Base-by-base conservation (phyloP, 805 yeast genomes). In the Candida krabiensis region DNA sequence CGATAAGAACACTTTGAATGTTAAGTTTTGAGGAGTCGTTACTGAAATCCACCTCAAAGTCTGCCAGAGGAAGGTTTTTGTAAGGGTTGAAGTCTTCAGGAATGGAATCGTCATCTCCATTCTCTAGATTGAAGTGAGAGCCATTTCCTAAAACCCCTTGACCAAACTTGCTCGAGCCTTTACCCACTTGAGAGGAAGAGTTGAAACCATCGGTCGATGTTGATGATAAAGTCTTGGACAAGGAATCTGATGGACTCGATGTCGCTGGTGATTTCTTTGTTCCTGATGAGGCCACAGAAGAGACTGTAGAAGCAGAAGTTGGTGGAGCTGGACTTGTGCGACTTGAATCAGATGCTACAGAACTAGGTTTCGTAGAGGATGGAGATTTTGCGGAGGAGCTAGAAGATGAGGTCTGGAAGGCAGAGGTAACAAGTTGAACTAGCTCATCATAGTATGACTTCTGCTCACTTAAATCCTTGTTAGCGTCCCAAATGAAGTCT, bases 21-120 rank as follows among this genome's bases (percentile, higher is more conserved):
- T 22, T 33, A 17, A 46, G 22, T 19, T 37, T 43, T 16, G 35
- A 8, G 5, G 51, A 46, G 26, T 38, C 51, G 26, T 50, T 55
- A 21, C 52, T 39, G 18, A 49, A 44, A 30, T 43, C 47, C 29
- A 50, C 41, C 4, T 52, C 58, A 21, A 40, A 31, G 22, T 45
- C 43, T 4, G 53, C 35, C 11, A 41, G 35, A 5, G 60, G 60
- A 30, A 56, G 44, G 33, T 51, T 38, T 15, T 40, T 43, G 42
- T 52, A 53, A 6, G 52, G 51, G 34, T 44, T 47, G 33, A 49
- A 50, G 3, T 44, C 49, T 18, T 27, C 37, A 11, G 36, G 19
- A 19, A 34, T 28, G 5, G 27, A 39, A 21, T 35, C 27, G 2
- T 26, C 9, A 24, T 22, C 19, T 4, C 26, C 28, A 17, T 9